Base-by-base conservation (phyloP, 176 grass and related monocot species). In the Rhynchospora pubera region DNA sequence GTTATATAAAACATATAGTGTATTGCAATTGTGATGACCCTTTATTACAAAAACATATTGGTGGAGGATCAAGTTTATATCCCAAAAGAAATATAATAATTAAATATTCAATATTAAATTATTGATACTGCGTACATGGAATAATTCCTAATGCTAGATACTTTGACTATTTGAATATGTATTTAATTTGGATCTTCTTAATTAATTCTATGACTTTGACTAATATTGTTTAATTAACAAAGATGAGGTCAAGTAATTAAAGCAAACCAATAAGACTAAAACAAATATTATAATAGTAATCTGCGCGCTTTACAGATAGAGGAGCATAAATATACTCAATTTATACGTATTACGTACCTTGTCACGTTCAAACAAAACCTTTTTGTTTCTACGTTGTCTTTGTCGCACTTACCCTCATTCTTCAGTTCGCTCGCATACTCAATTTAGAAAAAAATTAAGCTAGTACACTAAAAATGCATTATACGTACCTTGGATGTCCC, bases 401-500 rank as follows among this genome's bases (percentile, higher is more conserved):
- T 50, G 45, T 73, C 69, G 23, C 45, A 74, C 46, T 74, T 44
- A 52, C 21, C 70, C 56, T 57, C 52, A 14, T 15, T 42, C 14
- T 45, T 46, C 18, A 70, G 18, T 28, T 66, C 10, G 66, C 66
- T 19, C 18, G 5, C n/a, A 70, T 39, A 42, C 18, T 47, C 12
- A 8, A 62, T 80, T 60, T n/a, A 30, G 53, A n/a, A 43, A 3
- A 43, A 79, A 58, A 39, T 45, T 59, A 79, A 79, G 9, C 57
- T n/a, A n/a, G n/a, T n/a, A n/a, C 43, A 81, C 28, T 65, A 48
- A 34, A 62, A 80, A 58, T 73, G 50, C 59, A 86, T 30, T 28
- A 79, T 6, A 19, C 15, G 30, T 84, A 97, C 94, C 95, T 93
- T 97, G 95, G 68, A 97, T 97, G 62, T 97, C 95, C 95, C 95